Conservation (phyloP, 257 asterid species). For the Euphrasia confusa region DNA sequence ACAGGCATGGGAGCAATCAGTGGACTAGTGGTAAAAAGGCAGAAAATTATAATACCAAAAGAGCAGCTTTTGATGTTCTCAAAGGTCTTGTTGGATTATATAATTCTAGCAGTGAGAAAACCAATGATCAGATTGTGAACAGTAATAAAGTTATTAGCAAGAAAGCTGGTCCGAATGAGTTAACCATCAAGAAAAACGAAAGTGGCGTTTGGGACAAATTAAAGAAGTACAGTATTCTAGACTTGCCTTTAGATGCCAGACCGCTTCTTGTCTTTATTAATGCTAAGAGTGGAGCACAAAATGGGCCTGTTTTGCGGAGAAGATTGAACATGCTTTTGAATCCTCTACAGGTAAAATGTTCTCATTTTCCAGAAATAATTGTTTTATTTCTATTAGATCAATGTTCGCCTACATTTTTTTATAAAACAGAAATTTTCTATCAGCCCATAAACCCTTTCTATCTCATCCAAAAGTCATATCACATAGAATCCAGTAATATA, state of each 20-base stretch:
- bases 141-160: constrained; percentile 31
- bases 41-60: constrained; percentile 39
- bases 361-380: constrained; percentile 7
- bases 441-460: not conserved
- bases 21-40: constrained; percentile 36
- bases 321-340: constrained; percentile 73
- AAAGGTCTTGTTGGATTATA: constrained; percentile 44
- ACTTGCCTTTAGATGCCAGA: constrained; percentile 68
- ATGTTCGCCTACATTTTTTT: not conserved
- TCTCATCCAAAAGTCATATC: constrained; percentile 13
- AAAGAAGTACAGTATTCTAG: constrained; percentile 52
- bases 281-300: constrained; percentile 81
- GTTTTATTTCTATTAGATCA: constrained; percentile 8
- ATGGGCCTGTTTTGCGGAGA: constrained; percentile 62
- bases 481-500: not conserved
- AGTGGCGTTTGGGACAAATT: constrained; percentile 31
- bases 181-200: constrained; percentile 35
- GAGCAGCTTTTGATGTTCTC: constrained; percentile 45
- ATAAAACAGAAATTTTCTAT: constrained; percentile 5
- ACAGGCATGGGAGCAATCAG: constrained; percentile 48
- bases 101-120: constrained; percentile 36
- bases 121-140: constrained; percentile 28
- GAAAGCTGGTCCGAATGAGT: constrained; percentile 36
- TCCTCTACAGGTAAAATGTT: constrained; percentile 67
- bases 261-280: constrained; percentile 79